Evolutionary conservation across 169 alveolate genomes (phyloP).

Genomic region (Plasmodium vivax): DNA sequence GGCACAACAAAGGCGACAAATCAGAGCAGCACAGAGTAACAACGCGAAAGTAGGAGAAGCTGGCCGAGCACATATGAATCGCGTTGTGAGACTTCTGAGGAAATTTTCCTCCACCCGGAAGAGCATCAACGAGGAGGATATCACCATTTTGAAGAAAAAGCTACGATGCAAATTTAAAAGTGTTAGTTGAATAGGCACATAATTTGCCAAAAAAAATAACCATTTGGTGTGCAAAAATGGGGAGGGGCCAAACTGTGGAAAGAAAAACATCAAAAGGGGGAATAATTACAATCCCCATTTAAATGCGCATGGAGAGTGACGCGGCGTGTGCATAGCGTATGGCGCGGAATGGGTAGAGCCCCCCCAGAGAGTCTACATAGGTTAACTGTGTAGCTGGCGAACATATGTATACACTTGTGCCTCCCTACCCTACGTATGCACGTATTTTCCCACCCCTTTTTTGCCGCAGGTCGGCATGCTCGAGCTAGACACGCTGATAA

Average conservation of each 20-base stretch:
- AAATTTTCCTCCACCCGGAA: slow-evolving; percentile 14
- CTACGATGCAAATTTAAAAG: slow-evolving; percentile 62
- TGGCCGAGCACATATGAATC: neutral
- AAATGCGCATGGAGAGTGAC: neutral
- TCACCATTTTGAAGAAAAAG: slow-evolving; percentile 32
- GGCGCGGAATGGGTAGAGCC: neutral
- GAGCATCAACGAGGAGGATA: slow-evolving; percentile 19
- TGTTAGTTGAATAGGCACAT: slow-evolving; percentile 34
- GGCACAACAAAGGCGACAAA: neutral
- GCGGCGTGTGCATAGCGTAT: neutral
- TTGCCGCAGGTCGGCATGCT: slow-evolving; percentile 54
- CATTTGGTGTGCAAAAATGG: neutral
- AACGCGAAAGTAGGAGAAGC: neutral
- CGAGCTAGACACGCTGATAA: slow-evolving; percentile 53
- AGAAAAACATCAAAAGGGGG: neutral
- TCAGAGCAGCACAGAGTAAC: neutral
- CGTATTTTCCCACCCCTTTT: neutral
- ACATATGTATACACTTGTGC: neutral
- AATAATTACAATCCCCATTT: neutral
- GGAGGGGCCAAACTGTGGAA: neutral
- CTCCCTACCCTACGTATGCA: neutral
- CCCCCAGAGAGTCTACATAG: neutral
- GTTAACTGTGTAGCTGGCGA: neutral
- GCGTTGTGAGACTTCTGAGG: slow-evolving; percentile 2
- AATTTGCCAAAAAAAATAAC: slow-evolving; percentile 3